A percentile compares a stretch with the other conserved stretches of the same genome.
Evolutionary conservation across 148 eudicot genomes (phyloP).

Genomic region (Dianthus caryophyllus): DNA sequence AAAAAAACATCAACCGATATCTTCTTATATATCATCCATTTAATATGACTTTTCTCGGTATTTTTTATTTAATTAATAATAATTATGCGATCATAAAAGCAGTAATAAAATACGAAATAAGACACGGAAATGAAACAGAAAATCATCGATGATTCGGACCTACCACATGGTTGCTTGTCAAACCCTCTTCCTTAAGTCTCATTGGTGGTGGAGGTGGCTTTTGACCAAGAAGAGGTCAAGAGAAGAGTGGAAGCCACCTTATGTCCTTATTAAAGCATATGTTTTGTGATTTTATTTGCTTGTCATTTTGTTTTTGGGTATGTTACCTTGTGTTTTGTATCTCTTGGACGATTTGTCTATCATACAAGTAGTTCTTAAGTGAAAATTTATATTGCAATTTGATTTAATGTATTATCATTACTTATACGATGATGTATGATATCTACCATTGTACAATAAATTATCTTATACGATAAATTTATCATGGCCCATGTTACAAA

Average conservation of each 20-base stretch:
- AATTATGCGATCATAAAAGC: no score
- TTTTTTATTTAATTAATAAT: no score
- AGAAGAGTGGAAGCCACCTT: conserved; percentile 9
- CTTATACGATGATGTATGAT: no score
- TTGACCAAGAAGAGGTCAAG: conserved; percentile 19
- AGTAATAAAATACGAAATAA: no score
- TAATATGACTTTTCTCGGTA: no score
- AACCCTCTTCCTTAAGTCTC: conserved; percentile 4
- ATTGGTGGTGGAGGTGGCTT: conserved; percentile 17
- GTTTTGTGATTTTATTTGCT: neutral
- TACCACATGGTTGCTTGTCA: conserved; percentile 25
- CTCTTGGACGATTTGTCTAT: conserved; percentile 3
- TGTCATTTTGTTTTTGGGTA: neutral
- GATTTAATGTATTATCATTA: neutral
- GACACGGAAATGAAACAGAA: no score
- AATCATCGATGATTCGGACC: no score
- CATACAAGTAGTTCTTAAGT: neutral
- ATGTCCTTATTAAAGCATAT: conserved; percentile 1
- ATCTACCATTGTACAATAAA: no score
- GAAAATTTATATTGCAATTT: neutral
- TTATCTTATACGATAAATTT: no score
- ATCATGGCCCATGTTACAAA: no score
- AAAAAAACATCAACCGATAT: no score
- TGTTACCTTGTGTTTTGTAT: conserved; percentile 1
- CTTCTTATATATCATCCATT: no score